Evolutionary conservation across 805 yeast genomes (phyloP).

Genomic region (Candida awuae): DNA sequence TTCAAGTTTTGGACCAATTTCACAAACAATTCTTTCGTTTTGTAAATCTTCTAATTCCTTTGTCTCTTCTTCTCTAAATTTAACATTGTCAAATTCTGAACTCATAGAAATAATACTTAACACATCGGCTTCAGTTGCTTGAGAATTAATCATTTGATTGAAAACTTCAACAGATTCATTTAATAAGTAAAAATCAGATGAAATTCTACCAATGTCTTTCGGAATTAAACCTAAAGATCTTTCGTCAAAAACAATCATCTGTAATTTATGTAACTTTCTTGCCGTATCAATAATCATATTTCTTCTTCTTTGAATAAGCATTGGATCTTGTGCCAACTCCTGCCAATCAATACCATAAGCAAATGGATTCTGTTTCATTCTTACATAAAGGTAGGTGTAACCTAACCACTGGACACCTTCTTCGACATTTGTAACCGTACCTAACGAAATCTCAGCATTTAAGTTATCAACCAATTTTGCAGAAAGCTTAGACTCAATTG

Average conservation of each 20-base stretch:
- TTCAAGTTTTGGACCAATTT: constrained; percentile 69
- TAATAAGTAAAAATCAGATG: constrained; percentile 85
- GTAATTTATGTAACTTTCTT: constrained; percentile 69
- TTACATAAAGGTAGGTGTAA: constrained; percentile 84
- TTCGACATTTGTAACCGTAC: constrained; percentile 88
- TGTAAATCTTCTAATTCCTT: constrained; percentile 57
- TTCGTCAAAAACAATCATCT: constrained; percentile 92
- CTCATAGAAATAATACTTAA: constrained; percentile 84
- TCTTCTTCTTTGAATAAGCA: constrained; percentile 62
- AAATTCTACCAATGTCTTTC: constrained; percentile 88
- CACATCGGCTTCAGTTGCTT: constrained; percentile 88
- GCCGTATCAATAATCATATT: constrained; percentile 77
- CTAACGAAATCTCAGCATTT: constrained; percentile 93
- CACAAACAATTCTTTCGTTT: constrained; percentile 64
- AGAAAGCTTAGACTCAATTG: constrained; percentile 81
- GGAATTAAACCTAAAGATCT: constrained; percentile 68
- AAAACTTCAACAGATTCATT: constrained; percentile 84
- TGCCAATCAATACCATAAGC: constrained; percentile 87
- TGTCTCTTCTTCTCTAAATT: constrained; percentile 81
- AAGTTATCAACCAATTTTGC: constrained; percentile 81
- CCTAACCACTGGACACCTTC: constrained; percentile 98
- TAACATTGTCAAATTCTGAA: constrained; percentile 85
- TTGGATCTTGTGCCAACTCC: constrained; percentile 76
- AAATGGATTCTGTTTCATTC: constrained; percentile 93
- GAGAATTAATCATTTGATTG: constrained; percentile 74